Evolutionary conservation across 2,329 filamentous ascomycete species (phyloP).

Genomic region (Sphaerulina vaccinii): DNA sequence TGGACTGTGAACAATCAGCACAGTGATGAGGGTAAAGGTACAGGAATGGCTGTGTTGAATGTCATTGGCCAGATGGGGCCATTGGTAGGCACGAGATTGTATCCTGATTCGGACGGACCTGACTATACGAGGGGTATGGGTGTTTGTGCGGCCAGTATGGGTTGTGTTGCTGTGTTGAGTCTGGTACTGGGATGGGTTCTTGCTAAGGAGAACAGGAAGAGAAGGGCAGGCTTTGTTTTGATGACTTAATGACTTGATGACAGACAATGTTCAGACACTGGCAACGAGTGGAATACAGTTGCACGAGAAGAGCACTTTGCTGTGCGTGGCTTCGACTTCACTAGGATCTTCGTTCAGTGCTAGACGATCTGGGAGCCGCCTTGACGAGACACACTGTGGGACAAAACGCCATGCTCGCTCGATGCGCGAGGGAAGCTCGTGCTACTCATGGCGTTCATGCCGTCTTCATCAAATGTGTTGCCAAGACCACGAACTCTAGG

Average conservation of each 20-base stretch:
- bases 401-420: too few relatives aligned
- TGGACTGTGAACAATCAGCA: conserved; percentile 88
- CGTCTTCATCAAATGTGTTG: too few relatives aligned
- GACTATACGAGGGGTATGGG: conserved; percentile 52
- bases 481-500: too few relatives aligned
- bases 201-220: conserved; percentile 35
- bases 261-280: not conserved
- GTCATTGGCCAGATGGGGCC: conserved; percentile 78
- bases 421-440: too few relatives aligned
- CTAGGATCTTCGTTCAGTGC: too few relatives aligned
- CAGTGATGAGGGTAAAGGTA: conserved; percentile 66
- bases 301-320: not conserved
- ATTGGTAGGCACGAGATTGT: conserved; percentile 55
- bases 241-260: conserved; percentile 6
- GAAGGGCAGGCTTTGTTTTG: conserved; percentile 15
- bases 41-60: conserved; percentile 78
- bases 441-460: too few relatives aligned
- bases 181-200: conserved; percentile 44
- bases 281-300: not conserved
- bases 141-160: conserved; percentile 53
- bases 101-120: conserved; percentile 51
- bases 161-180: conserved; percentile 46
- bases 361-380: too few relatives aligned
- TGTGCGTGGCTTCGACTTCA: not conserved
- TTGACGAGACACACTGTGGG: too few relatives aligned